Conservation (phyloP, 2,329 filamentous ascomycete species). For the Botryotinia calthae region DNA sequence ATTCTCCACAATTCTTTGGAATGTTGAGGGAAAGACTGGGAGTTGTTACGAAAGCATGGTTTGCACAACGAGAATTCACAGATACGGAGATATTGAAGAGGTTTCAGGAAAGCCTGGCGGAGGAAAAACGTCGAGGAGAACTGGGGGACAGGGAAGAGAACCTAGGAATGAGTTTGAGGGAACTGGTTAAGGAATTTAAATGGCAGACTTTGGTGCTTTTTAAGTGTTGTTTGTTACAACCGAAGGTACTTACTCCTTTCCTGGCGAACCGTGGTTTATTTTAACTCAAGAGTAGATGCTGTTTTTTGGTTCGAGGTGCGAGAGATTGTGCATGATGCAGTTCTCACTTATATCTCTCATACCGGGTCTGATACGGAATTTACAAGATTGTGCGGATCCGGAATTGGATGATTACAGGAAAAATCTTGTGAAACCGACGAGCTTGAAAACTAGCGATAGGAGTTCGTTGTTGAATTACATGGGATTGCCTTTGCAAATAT, state of each 20-base stretch:
- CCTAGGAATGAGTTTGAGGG: slow-evolving; percentile 81
- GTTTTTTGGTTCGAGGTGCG: slow-evolving; percentile 96
- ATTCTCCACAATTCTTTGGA: slow-evolving; percentile 86
- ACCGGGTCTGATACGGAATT: slow-evolving; percentile 81
- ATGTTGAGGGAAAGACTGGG: slow-evolving; percentile 86
- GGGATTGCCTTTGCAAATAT: slow-evolving; percentile 91
- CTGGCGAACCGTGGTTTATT: neutral
- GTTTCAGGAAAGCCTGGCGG: slow-evolving; percentile 84
- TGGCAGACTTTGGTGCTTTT: slow-evolving; percentile 92
- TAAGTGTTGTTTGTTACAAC: slow-evolving; percentile 90
- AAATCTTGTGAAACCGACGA: slow-evolving; percentile 72
- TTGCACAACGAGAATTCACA: slow-evolving; percentile 87
- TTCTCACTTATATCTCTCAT: slow-evolving; percentile 95
- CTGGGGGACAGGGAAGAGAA: slow-evolving; percentile 79
- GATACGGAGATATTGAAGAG: slow-evolving; percentile 85
- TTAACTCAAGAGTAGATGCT: slow-evolving; percentile 67
- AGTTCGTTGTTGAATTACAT: slow-evolving; percentile 88
- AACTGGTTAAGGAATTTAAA: slow-evolving; percentile 91
- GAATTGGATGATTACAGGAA: slow-evolving; percentile 81
- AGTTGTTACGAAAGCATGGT: slow-evolving; percentile 93
- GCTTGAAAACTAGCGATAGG: slow-evolving; percentile 86
- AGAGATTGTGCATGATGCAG: slow-evolving; percentile 95
- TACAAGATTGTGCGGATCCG: slow-evolving; percentile 96
- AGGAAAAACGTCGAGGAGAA: slow-evolving; percentile 61
- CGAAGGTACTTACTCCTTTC: slow-evolving; percentile 62